A percentile compares a stretch with the other conserved stretches of the same genome.
Evolutionary conservation across 2,329 filamentous ascomycete genomes (phyloP).

Genomic region (Ascochyta pisi): DNA sequence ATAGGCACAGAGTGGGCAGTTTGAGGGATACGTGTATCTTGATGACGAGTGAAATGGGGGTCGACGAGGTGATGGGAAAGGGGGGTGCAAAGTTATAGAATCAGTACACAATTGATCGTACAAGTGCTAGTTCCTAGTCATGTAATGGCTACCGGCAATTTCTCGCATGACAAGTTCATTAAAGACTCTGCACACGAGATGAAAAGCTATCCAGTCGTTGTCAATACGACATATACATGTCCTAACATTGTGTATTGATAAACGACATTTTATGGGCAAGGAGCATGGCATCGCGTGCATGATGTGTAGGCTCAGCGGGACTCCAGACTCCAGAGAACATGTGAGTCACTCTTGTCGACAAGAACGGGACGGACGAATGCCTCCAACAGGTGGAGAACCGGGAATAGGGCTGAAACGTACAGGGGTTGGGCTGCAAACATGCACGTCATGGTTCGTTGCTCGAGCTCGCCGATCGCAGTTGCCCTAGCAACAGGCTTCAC

Average conservation of each 20-base stretch:
- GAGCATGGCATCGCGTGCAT: neutral
- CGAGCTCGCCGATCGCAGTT: slow-evolving; percentile 17
- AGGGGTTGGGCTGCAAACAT: slow-evolving; percentile 12
- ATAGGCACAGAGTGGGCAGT: slow-evolving; percentile 58
- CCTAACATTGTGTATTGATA: neutral
- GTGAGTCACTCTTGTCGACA: slow-evolving; percentile 16
- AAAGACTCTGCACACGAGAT: too few species aligned
- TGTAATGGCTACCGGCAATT: neutral
- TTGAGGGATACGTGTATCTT: slow-evolving; percentile 61
- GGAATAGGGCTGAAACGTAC: slow-evolving; percentile 15
- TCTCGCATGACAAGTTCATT: too few species aligned
- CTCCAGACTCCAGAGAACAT: slow-evolving; percentile 5
- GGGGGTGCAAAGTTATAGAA: slow-evolving; percentile 18
- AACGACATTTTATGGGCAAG: neutral
- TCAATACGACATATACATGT: neutral
- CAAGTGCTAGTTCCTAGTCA: neutral
- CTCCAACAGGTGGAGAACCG: slow-evolving; percentile 16
- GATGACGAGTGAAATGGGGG: slow-evolving; percentile 60
- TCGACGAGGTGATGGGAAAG: slow-evolving; percentile 25
- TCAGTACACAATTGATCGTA: too few species aligned
- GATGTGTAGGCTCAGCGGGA: neutral
- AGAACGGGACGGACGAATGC: slow-evolving; percentile 10
- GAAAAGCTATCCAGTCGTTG: neutral
- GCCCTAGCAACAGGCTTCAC: slow-evolving; percentile 13
- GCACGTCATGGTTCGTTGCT: slow-evolving; percentile 17